These are phyloP conservation scores for Boletus putidus DNA, from an alignment of 1,284 basidiomycete genomes.

Conservation along the genomic window DNA sequence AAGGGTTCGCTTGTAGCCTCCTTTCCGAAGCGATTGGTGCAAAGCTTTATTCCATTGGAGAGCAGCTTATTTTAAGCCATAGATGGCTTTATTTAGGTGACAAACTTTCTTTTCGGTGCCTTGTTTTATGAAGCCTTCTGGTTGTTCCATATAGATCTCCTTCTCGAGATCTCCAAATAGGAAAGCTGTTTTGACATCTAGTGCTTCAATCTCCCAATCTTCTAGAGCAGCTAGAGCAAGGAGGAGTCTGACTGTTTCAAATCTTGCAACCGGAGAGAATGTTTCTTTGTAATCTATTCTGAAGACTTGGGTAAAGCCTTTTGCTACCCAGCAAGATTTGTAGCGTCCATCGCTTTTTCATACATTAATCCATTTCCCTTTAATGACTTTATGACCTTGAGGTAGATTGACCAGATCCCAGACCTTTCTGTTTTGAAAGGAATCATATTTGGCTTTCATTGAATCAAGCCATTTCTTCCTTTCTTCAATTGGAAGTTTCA, in stretches of 20 bases:
- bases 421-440: not conserved
- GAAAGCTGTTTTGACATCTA: conserved; percentile 52
- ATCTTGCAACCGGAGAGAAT: not conserved
- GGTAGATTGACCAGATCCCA: not conserved
- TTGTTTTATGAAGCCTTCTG: conserved; percentile 31
- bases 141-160: conserved; percentile 45
- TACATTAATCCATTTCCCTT: not conserved
- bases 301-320: not conserved
- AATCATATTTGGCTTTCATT: not conserved
- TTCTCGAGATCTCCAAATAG: conserved; percentile 43
- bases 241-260: not conserved
- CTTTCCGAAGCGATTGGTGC: not conserved
- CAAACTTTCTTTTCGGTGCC: conserved; percentile 25
- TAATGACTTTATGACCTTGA: not conserved
- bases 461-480: no score
- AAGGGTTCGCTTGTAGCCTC: not conserved
- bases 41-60: conserved; percentile 35
- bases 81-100: conserved; percentile 29
- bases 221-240: conserved; percentile 27
- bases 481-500: no score
- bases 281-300: not conserved
- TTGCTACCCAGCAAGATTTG: not conserved
- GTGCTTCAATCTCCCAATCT: conserved; percentile 43
- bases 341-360: not conserved
- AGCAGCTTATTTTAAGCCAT: conserved; percentile 40